phyloP scores from a whole-genome alignment of 306 rosid species.

The Carpinus fangiana region DNA sequence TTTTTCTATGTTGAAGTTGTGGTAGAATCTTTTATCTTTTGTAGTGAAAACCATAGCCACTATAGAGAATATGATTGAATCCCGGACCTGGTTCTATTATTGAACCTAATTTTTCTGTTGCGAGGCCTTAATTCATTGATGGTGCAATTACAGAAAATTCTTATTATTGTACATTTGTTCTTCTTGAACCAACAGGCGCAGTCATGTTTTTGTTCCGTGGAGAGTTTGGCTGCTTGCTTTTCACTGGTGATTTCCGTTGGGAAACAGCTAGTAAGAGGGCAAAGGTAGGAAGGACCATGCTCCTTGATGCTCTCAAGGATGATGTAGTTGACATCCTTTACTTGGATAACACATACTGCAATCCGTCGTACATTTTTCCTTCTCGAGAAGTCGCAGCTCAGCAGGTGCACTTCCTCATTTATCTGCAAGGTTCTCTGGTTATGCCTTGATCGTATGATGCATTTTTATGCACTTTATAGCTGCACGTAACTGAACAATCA shows the following conservation, averaged over 20 bases:
- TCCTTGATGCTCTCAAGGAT: slow-evolving; percentile 42
- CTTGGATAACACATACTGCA: slow-evolving; percentile 75
- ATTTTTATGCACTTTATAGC: not conserved
- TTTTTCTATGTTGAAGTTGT: not conserved
- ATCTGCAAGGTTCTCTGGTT: not conserved
- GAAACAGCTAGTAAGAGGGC: slow-evolving; percentile 49
- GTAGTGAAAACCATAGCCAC: not conserved
- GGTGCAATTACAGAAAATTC: not conserved
- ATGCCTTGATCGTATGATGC: not conserved
- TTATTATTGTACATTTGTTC: not conserved
- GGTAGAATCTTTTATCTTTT: not conserved
- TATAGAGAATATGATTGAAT: not conserved
- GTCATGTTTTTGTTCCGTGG: slow-evolving; percentile 67
- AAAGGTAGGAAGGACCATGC: slow-evolving; percentile 36
- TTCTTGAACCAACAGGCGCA: slow-evolving; percentile 40
- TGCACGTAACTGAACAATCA: not conserved
- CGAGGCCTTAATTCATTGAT: too few species aligned
- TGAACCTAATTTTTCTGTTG: not conserved
- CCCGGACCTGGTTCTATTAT: not conserved
- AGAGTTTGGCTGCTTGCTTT: slow-evolving; percentile 61
- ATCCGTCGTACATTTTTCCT: slow-evolving; percentile 63
- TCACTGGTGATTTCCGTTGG: slow-evolving; percentile 79
- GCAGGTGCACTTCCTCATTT: slow-evolving; percentile 40
- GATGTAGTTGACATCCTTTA: slow-evolving; percentile 49
- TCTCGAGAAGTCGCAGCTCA: slow-evolving; percentile 52